Conservation (phyloP, 192 early-diverging fungal genomes). For the Martensiomyces pterosporus region DNA sequence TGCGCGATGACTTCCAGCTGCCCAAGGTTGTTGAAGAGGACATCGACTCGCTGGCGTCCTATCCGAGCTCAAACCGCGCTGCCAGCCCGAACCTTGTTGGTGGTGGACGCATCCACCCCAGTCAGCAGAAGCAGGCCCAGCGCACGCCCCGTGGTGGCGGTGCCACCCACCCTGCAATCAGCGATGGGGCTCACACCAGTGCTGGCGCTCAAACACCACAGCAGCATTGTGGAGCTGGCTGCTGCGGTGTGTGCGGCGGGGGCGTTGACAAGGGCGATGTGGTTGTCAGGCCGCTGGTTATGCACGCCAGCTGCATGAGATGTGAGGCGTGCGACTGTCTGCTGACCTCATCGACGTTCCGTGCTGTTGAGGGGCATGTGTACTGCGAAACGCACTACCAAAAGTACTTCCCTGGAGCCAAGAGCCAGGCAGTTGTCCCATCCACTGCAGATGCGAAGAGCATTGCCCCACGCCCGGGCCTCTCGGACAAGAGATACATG, state of each 20-base stretch:
- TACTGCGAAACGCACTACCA: constrained; percentile 48
- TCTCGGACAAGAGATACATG: constrained; percentile 39
- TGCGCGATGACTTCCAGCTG: constrained; percentile 20
- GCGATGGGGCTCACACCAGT: neutral
- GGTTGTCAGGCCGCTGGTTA: constrained; percentile 44
- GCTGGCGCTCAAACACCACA: no score
- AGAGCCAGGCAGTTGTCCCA: no score
- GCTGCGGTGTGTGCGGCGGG: constrained; percentile 48
- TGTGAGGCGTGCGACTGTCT: constrained; percentile 50
- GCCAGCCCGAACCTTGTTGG: constrained; percentile 31
- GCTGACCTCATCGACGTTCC: constrained; percentile 49
- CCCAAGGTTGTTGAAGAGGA: constrained; percentile 52
- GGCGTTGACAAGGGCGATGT: constrained; percentile 36
- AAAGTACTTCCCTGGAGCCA: constrained; percentile 18
- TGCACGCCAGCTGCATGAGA: constrained; percentile 49
- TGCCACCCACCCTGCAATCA: constrained; percentile 15
- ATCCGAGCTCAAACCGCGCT: constrained; percentile 20
- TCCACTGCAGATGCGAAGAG: constrained; percentile 8
- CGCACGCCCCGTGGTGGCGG: constrained; percentile 38
- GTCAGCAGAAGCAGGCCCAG: neutral
- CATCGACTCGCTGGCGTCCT: constrained; percentile 46
- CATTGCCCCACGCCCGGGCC: constrained; percentile 21
- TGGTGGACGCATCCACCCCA: constrained; percentile 13
- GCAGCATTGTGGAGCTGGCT: constrained; percentile 38
- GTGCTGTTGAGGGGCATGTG: constrained; percentile 45